Conservation (phyloP, 2,329 filamentous ascomycete species). For the Calonectria fujianensis region DNA sequence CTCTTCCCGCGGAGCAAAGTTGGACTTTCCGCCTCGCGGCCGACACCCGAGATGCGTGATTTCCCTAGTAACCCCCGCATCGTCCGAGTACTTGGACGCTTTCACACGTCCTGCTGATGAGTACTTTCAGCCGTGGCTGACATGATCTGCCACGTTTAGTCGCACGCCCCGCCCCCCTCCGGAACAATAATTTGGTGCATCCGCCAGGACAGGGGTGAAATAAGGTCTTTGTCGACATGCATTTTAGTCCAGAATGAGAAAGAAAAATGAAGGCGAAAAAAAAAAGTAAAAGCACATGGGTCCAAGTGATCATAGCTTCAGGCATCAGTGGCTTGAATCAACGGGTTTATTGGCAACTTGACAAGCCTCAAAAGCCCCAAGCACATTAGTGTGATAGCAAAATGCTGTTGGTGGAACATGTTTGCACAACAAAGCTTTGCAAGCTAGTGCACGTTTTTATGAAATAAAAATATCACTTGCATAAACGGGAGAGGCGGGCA, state of each 20-base stretch:
- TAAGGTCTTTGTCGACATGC: not conserved
- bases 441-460: not conserved
- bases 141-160: conserved; percentile 10
- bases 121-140: conserved; percentile 25
- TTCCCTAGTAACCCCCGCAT: conserved; percentile 13
- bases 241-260: not conserved
- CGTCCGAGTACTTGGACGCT: not conserved
- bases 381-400: conserved; percentile 5
- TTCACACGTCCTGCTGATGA: conserved; percentile 2
- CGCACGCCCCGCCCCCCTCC: not conserved
- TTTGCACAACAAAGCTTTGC: not conserved
- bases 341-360: not conserved
- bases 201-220: conserved; percentile 17
- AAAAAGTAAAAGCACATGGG: not conserved
- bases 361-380: not conserved
- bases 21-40: not conserved
- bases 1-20: not conserved
- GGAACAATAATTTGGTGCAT: not conserved
- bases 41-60: conserved; percentile 2
- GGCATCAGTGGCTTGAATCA: not conserved
- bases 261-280: not conserved
- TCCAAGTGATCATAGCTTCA: not conserved
- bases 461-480: conserved; percentile 7
- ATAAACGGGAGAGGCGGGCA: conserved; percentile 1
- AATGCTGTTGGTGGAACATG: conserved; percentile 6